Base-by-base conservation (phyloP, 495 filamentous ascomycete genomes). In the Endocarpon pusillum region DNA sequence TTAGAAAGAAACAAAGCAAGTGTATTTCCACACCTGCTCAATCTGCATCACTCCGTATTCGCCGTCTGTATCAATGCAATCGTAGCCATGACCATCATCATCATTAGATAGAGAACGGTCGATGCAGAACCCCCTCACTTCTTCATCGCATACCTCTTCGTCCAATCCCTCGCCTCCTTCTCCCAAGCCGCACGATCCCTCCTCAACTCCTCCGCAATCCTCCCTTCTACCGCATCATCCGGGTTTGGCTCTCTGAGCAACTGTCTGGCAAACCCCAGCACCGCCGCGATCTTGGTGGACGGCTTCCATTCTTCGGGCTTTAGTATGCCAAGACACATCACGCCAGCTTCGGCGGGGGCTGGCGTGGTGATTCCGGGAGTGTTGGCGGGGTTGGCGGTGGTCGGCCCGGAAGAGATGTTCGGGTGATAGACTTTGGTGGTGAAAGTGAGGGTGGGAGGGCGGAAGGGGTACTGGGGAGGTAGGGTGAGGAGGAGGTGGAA, bases 341-440 rank as follows among this genome's bases (percentile, higher is more conserved):
- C 72, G 6, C 89, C 89, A 37, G 78, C 78, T 42, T 75, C 76
- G 55, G 96, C 89, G 64, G 94, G 94, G 49, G 81, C 84, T 27
- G 96, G 74, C 58, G 96, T 97, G 10, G 89, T 87, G 65, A 96
- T 89, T 65, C 93, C 96, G 59, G 96, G 83, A 49, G 87, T 93
- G 22, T 89, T 96, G 33, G 69, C 66, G 71, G 94, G 96, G 44
- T 62, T 75, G 41, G 94, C 67, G 23, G 62, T 64, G 0, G 89
- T 87, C 3, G 89, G 75, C 55, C 96, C 91, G 65, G 94, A 94
- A 49, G 81, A 85, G 29, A 97, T 74, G 58, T 97, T 97, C 10
- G 91, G 91, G 66, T 97, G 89, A 65, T 93, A 97, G 59, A 97
- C 83, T 51, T 89, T 93, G 24, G 89, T 97, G 33, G 69, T 66